These are phyloP conservation scores for Arabis hirsuta DNA, from an alignment of 345 rosid genomes.

Conservation along the genomic window DNA sequence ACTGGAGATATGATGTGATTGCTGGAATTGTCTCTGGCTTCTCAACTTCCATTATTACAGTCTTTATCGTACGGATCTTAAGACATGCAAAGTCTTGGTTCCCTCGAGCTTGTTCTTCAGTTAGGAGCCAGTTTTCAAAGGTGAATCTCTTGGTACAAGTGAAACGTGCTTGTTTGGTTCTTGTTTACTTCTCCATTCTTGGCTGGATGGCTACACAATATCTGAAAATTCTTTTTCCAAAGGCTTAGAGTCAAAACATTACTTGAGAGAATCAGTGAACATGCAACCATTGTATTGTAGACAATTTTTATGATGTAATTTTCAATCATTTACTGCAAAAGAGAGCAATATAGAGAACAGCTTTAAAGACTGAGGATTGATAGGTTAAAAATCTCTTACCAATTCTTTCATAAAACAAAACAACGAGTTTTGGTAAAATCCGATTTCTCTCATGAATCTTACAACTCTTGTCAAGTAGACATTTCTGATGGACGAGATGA, in stretches of 20 bases:
- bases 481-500: conserved; percentile 27
- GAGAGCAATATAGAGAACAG: conserved; percentile 19
- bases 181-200: conserved; percentile 57
- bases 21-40: conserved; percentile 65
- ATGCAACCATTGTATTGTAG: conserved; percentile 36
- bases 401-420: conserved; percentile 6
- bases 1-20: conserved; percentile 59
- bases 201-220: conserved; percentile 67
- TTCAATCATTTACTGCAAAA: conserved; percentile 24
- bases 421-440: conserved; percentile 12
- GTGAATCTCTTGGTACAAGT: conserved; percentile 39
- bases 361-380: neutral
- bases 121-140: conserved; percentile 32
- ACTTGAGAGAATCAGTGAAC: conserved; percentile 13
- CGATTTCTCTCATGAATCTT: conserved; percentile 5
- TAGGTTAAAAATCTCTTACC: neutral
- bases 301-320: conserved; percentile 39
- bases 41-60: conserved; percentile 58
- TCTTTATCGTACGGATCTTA: conserved; percentile 50
- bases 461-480: conserved; percentile 24
- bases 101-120: conserved; percentile 34
- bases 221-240: conserved; percentile 54
- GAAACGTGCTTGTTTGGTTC: conserved; percentile 65
- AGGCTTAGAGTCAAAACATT: conserved; percentile 32
- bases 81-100: conserved; percentile 51